phyloP scores from a whole-genome alignment of 73 alveolate genomes.

The Blepharisma stoltei region DNA sequence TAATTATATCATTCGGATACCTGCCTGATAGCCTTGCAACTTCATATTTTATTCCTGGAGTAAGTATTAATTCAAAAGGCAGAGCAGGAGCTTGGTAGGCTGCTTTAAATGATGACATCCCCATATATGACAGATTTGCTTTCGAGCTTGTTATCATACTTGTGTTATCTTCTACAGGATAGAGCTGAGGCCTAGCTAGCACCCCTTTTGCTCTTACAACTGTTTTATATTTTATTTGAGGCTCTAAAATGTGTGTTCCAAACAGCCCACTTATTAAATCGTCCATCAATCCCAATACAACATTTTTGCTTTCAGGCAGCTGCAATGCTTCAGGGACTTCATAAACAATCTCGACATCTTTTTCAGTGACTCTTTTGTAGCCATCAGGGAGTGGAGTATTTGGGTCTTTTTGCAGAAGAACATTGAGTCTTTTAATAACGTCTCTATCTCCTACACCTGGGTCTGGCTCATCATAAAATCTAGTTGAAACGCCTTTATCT shows the following conservation, averaged over 20 bases:
- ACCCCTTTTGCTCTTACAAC: slow-evolving; percentile 32
- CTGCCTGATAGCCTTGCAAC: slow-evolving; percentile 17
- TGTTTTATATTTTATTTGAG: background rate
- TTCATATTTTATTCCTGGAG: slow-evolving; percentile 22
- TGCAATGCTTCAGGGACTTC: slow-evolving; percentile 50
- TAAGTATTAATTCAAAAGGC: background rate
- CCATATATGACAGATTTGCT: background rate
- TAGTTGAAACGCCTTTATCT: slow-evolving; percentile 43
- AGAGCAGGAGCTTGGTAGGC: background rate
- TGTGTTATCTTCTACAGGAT: background rate
- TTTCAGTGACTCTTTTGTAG: slow-evolving; percentile 47
- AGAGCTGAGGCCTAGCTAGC: background rate
- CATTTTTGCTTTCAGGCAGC: slow-evolving; percentile 24
- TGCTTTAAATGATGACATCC: slow-evolving; percentile 12
- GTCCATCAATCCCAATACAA: slow-evolving; percentile 32
- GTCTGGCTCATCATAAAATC: slow-evolving; percentile 64
- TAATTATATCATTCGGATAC: background rate
- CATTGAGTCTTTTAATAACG: slow-evolving; percentile 62
- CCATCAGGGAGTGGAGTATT: slow-evolving; percentile 74
- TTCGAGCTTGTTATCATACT: background rate
- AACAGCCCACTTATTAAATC: slow-evolving; percentile 41
- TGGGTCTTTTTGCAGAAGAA: slow-evolving; percentile 54
- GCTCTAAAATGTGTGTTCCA: slow-evolving; percentile 10
- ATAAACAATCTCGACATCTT: slow-evolving; percentile 44
- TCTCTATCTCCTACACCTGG: slow-evolving; percentile 60